Base-by-base conservation (phyloP, 2,329 filamentous ascomycete genomes). In the Sporothrix humicola region DNA sequence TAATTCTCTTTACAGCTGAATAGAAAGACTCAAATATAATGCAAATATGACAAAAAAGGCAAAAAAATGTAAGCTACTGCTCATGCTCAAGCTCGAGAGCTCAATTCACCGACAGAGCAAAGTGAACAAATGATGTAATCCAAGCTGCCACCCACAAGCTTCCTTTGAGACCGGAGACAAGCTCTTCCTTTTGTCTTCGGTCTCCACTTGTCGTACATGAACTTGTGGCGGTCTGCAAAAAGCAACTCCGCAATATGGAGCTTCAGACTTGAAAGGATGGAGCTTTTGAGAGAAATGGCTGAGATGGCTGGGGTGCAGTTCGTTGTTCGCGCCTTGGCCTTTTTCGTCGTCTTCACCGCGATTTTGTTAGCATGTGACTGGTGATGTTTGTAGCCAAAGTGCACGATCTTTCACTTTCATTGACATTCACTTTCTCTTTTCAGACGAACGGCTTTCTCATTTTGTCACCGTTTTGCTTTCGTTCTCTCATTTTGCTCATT, bases 11-110 rank as follows among this genome's bases (percentile, higher is more conserved):
- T 69, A 37, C 54, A 61, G 42, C 54, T 58, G 20, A 46, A 59
- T 71, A 71, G 69, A 71, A 59, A 61, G 42, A 59, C 69, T 44
- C 42, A 44, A 26, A 71, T 71, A 31, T 48, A 71, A 61, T 71
- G 54, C 15, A 48, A n/a, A 26, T 15, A 23, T 66, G 37, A 26
- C 23, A 42, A 26, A 26, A 37, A 6, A 37, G 31, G 31, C 31
- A 37, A 37, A 37, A 37, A 37, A 37, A 6, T 37, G 31, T 37
- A 37, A 37, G 31, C 31, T 37, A 37, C 31, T 37, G 31, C 31
- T 37, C 31, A 37, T 37, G 31, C 31, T 37, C 31, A 6, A 37
- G 31, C 31, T 59, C 13, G 15, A 54, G 17, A 50, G 8, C 26
- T 37, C 31, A 37, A 37, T 37, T 37, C 31, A 37, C 31, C 31